These are phyloP conservation scores for Whalleya microplaca DNA, from an alignment of 2,329 filamentous ascomycete species.

Conservation along the genomic window DNA sequence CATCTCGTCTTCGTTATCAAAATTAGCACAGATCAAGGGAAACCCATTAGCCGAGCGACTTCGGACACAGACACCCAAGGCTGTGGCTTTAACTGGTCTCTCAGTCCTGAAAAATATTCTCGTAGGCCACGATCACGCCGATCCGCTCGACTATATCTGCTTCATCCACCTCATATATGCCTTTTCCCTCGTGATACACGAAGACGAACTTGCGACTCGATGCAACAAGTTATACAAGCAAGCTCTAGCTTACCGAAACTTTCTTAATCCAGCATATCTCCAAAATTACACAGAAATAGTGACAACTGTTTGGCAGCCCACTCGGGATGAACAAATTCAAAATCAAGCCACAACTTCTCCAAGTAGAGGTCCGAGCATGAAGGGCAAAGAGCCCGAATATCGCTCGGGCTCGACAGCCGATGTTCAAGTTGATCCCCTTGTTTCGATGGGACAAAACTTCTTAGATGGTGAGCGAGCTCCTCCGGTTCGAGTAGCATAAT, in stretches of 20 bases:
- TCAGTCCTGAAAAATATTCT: slow-evolving; percentile 45
- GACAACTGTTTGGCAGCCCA: slow-evolving; percentile 53
- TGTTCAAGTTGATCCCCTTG: slow-evolving; percentile 42
- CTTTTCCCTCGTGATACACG: slow-evolving; percentile 51
- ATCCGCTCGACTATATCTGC: slow-evolving; percentile 51
- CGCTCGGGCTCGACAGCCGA: slow-evolving; percentile 5
- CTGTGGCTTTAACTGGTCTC: slow-evolving; percentile 48
- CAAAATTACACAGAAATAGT: slow-evolving; percentile 49
- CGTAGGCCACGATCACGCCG: slow-evolving; percentile 40
- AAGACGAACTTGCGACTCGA: slow-evolving; percentile 42
- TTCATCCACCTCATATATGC: slow-evolving; percentile 57
- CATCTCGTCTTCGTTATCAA: slow-evolving; percentile 48
- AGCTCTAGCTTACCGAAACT: slow-evolving; percentile 48
- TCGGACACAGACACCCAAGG: slow-evolving; percentile 41
- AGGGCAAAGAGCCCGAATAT: slow-evolving; percentile 48
- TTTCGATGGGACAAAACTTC: slow-evolving; percentile 49
- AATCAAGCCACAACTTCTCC: slow-evolving; percentile 18
- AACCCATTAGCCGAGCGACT: slow-evolving; percentile 50
- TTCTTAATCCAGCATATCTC: slow-evolving; percentile 43
- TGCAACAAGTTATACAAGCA: slow-evolving; percentile 50
- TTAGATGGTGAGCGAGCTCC: slow-evolving; percentile 51
- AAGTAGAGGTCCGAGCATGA: slow-evolving; percentile 36
- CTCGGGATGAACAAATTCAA: slow-evolving; percentile 33
- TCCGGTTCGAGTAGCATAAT: background rate
- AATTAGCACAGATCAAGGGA: slow-evolving; percentile 43